A percentile compares a stretch with the other conserved stretches of the same genome.
Conservation (phyloP, 441 rosid species). For the Pelargonium australe region DNA sequence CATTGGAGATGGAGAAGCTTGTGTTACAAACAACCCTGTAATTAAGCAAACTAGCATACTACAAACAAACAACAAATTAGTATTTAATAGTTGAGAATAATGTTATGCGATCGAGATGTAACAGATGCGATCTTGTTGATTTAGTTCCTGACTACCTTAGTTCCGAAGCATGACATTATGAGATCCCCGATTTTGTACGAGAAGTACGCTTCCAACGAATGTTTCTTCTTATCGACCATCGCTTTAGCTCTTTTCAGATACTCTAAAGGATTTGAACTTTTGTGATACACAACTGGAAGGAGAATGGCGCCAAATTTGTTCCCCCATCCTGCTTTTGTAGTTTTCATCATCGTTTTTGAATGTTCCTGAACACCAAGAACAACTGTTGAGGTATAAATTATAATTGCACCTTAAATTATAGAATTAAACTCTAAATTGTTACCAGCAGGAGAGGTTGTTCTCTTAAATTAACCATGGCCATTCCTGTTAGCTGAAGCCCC, state of each 20-base stretch:
- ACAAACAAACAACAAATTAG: constrained; percentile 6
- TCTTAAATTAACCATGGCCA: constrained; percentile 53
- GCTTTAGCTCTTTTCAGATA: constrained; percentile 37
- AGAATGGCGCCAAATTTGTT: constrained; percentile 45
- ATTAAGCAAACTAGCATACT: constrained; percentile 35
- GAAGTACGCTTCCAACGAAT: constrained; percentile 38
- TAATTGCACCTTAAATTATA: too few species aligned
- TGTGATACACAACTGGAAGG: constrained; percentile 30
- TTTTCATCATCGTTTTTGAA: constrained; percentile 25
- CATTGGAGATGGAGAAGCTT: constrained; percentile 42
- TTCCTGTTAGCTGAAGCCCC: constrained; percentile 41
- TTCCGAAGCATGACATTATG: constrained; percentile 32
- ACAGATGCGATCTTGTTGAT: not conserved
- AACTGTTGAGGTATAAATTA: too few species aligned
- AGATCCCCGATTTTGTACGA: constrained; percentile 32
- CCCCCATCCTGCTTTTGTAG: constrained; percentile 39
- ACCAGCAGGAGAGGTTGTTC: constrained; percentile 41
- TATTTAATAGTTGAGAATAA: too few species aligned
- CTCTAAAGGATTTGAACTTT: constrained; percentile 26
- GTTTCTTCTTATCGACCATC: constrained; percentile 46
- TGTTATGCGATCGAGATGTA: not conserved
- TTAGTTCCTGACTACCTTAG: constrained; percentile 25
- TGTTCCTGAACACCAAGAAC: constrained; percentile 30
- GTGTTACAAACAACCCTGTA: constrained; percentile 43
- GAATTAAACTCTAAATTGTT: too few species aligned